These are phyloP conservation scores for Nicotiana benthamiana DNA, from an alignment of 257 asterid genomes.

Conservation along the genomic window DNA sequence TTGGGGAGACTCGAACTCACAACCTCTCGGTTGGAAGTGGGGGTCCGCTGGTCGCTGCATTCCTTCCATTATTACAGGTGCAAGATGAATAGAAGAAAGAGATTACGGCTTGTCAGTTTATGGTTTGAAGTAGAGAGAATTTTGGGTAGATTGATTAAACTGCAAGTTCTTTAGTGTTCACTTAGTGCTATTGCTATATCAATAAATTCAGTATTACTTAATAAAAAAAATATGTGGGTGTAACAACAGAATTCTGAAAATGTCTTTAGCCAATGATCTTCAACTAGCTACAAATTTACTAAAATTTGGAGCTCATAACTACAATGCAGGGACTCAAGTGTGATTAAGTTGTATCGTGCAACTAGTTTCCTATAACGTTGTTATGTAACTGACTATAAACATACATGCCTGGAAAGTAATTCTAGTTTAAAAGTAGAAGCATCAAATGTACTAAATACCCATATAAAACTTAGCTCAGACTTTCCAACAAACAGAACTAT, in stretches of 20 bases:
- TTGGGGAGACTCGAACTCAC: too few species aligned
- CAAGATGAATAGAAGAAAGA: not conserved
- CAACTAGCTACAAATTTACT: not conserved
- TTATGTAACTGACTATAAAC: not conserved
- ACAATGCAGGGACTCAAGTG: not conserved
- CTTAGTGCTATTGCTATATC: not conserved
- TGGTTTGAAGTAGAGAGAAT: not conserved
- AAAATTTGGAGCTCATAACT: not conserved
- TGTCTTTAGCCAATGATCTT: not conserved
- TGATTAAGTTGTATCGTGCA: not conserved
- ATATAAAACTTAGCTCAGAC: not conserved
- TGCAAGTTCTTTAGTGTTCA: not conserved
- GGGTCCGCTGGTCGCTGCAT: not conserved
- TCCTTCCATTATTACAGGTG: not conserved
- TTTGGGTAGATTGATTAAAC: not conserved
- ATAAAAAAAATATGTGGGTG: not conserved
- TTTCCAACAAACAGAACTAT: not conserved
- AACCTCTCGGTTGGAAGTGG: too few species aligned
- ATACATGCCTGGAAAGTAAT: not conserved
- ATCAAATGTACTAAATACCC: not conserved
- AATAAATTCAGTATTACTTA: not conserved
- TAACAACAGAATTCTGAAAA: not conserved
- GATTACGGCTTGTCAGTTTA: not conserved
- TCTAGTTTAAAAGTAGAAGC: not conserved
- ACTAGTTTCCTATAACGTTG: not conserved